Percentiles rank a stretch among this genome's conserved stretches.
These are phyloP conservation scores for Pythium vanterpoolii DNA, from an alignment of 352 stramenopile species.

Conservation along the genomic window DNA sequence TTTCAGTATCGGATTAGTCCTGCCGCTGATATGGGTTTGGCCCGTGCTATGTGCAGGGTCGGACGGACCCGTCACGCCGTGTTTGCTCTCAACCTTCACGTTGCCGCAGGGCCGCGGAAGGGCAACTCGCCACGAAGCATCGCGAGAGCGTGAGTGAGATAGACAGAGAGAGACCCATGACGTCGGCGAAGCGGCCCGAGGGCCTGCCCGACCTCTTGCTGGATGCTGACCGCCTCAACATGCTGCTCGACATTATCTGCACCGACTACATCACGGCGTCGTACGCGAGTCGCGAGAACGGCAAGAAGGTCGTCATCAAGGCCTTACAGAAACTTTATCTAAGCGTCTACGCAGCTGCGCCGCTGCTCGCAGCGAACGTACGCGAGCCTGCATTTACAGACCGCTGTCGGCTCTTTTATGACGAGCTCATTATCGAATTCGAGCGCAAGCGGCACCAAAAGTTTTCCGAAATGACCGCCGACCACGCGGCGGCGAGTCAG, in stretches of 20 bases:
- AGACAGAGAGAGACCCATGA: constrained; percentile 4
- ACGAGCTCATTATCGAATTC: constrained; percentile 58
- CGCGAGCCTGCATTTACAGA: constrained; percentile 54
- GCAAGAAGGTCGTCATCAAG: constrained; percentile 71
- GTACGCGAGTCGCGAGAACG: constrained; percentile 83
- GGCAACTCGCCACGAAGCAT: constrained; percentile 6
- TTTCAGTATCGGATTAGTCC: not conserved
- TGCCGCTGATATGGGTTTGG: not conserved
- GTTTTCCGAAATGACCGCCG: constrained; percentile 13
- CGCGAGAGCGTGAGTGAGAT: not conserved
- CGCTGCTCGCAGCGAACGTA: constrained; percentile 17
- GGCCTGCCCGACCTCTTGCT: constrained; percentile 58
- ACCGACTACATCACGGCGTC: constrained; percentile 84
- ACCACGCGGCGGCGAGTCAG: not conserved
- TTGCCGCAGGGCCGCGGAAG: constrained; percentile 5
- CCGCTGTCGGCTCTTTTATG: constrained; percentile 48
- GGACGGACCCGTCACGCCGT: not conserved
- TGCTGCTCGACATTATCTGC: constrained; percentile 84
- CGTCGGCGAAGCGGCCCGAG: constrained; percentile 11
- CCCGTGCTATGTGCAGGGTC: not conserved
- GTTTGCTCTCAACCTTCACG: constrained; percentile 18
- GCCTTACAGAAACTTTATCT: constrained; percentile 80
- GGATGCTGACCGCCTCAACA: constrained; percentile 73
- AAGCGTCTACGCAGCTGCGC: constrained; percentile 48
- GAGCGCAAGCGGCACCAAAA: constrained; percentile 24